A percentile compares a stretch with the other conserved stretches of the same genome.
Evolutionary conservation across 805 yeast genomes (phyloP).

Genomic region (Kuraishia hungarica): DNA sequence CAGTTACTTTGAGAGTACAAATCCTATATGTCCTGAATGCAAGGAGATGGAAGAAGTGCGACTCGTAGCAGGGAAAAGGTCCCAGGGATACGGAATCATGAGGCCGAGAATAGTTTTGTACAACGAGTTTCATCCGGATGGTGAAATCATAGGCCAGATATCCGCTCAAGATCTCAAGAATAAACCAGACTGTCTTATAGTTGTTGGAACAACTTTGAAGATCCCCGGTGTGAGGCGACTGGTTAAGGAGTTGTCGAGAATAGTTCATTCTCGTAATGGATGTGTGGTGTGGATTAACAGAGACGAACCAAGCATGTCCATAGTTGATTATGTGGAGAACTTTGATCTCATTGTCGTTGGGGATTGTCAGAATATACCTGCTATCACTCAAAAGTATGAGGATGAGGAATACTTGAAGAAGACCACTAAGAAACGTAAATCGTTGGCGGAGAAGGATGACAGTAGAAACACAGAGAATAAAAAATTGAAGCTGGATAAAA

Average conservation of each 20-base stretch:
- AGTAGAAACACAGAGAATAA: neutral
- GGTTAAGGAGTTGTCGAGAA: constrained; percentile 50
- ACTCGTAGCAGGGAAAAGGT: constrained; percentile 52
- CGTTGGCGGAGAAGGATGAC: neutral
- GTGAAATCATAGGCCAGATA: constrained; percentile 75
- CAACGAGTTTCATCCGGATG: constrained; percentile 78
- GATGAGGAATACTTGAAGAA: neutral
- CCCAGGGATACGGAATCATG: constrained; percentile 51
- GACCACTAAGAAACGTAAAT: neutral
- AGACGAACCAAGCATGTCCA: constrained; percentile 43
- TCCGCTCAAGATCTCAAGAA: constrained; percentile 56
- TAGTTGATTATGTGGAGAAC: constrained; percentile 38
- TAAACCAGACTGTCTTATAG: constrained; percentile 69
- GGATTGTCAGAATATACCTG: constrained; percentile 53
- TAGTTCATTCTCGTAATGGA: constrained; percentile 49
- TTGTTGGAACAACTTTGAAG: constrained; percentile 79
- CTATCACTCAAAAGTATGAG: neutral
- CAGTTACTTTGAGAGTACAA: constrained; percentile 28
- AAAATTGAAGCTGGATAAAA: neutral
- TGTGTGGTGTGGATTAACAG: constrained; percentile 54
- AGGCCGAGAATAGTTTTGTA: constrained; percentile 64
- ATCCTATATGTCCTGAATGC: constrained; percentile 53
- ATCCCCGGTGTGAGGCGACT: constrained; percentile 66
- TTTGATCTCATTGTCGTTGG: constrained; percentile 56
- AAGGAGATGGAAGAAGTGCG: constrained; percentile 48